Conservation (phyloP, 345 rosid species). For the Rhizophora apiculata region DNA sequence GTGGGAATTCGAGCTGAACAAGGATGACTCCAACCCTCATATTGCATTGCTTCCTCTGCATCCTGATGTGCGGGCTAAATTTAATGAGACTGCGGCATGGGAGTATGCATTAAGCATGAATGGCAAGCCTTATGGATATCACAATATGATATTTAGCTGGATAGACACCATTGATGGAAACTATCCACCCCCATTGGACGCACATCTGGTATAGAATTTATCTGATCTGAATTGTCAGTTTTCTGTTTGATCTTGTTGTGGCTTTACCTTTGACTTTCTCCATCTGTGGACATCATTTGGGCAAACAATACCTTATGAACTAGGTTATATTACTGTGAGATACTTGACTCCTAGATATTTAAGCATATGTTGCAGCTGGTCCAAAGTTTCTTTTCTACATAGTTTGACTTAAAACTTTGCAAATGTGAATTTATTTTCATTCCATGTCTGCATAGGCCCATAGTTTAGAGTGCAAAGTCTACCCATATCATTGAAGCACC, state of each 20-base stretch:
- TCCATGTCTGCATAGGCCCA: too few species aligned
- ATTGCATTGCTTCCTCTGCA: slow-evolving; percentile 89
- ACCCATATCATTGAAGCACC: too few species aligned
- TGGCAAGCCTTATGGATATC: slow-evolving; percentile 90
- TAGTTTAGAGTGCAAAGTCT: too few species aligned
- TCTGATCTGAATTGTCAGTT: slow-evolving; percentile 4
- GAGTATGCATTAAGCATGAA: slow-evolving; percentile 89
- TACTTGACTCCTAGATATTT: neutral
- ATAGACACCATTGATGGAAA: slow-evolving; percentile 80
- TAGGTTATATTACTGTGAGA: neutral
- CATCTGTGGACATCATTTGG: neutral
- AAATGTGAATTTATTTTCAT: neutral
- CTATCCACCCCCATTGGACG: slow-evolving; percentile 95
- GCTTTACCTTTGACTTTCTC: neutral
- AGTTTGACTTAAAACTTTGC: neutral
- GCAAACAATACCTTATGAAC: neutral
- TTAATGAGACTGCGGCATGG: slow-evolving; percentile 96
- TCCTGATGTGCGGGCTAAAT: slow-evolving; percentile 79
- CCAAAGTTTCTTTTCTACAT: neutral
- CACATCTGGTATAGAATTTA: slow-evolving; percentile 64
- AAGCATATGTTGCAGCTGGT: neutral
- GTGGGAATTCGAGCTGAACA: slow-evolving; percentile 96
- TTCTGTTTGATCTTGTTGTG: neutral
- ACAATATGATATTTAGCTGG: slow-evolving; percentile 99
- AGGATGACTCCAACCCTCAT: slow-evolving; percentile 89